Percentiles rank a stretch among this genome's conserved stretches.
These are phyloP conservation scores for Aureobasidium mangrovei DNA, from an alignment of 2,329 filamentous ascomycete species.

Conservation along the genomic window DNA sequence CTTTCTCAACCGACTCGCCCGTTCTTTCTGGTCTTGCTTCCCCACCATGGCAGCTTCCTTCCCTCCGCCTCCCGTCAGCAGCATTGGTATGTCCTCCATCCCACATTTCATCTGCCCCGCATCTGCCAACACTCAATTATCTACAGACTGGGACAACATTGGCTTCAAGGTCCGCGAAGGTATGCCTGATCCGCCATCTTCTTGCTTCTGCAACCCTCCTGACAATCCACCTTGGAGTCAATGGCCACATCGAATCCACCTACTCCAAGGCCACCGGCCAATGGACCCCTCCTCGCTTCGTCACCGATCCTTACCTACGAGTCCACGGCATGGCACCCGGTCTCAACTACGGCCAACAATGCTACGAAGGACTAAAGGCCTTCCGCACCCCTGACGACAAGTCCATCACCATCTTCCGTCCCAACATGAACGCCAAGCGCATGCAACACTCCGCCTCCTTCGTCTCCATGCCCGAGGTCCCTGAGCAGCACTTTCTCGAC, in stretches of 20 bases:
- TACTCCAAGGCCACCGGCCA: constrained; percentile 64
- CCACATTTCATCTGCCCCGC: constrained; percentile 1
- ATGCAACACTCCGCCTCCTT: constrained; percentile 78
- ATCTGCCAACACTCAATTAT: not conserved
- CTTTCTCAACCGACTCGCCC: not conserved
- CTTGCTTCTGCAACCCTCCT: not conserved
- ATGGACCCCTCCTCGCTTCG: constrained; percentile 73
- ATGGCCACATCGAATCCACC: constrained; percentile 85
- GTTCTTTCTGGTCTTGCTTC: not conserved
- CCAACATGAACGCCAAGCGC: constrained; percentile 71
- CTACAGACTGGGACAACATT: constrained; percentile 76
- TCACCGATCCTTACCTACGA: constrained; percentile 72
- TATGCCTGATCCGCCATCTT: constrained; percentile 30
- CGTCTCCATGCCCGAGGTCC: constrained; percentile 74
- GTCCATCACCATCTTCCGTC: constrained; percentile 77
- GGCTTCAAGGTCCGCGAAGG: constrained; percentile 90
- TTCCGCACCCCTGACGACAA: constrained; percentile 67
- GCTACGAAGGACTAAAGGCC: constrained; percentile 96
- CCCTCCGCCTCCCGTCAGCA: constrained; percentile 67
- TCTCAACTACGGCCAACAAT: constrained; percentile 95
- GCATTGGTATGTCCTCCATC: constrained; percentile 49
- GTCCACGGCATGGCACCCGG: constrained; percentile 93
- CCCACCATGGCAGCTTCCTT: constrained; percentile 39
- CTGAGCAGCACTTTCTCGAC: constrained; percentile 64
- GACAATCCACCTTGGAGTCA: constrained; percentile 49